Base-by-base conservation (phyloP, 495 filamentous ascomycete genomes). In the Aspergillus nanangensis region DNA sequence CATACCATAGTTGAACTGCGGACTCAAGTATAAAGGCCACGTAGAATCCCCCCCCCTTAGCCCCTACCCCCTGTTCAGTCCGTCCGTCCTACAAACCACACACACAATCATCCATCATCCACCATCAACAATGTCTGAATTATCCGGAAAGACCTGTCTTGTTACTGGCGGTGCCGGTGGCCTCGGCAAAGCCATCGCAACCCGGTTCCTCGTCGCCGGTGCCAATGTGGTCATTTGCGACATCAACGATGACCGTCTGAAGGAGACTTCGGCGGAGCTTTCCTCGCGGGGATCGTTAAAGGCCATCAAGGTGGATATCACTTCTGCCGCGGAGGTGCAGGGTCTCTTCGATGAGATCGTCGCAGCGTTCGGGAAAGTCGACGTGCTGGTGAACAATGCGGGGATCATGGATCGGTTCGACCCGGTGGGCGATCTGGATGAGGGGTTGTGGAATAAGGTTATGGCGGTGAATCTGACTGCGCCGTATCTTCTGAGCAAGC, bases 151-250 rank as follows among this genome's bases (percentile, higher is more conserved):
- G 65, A 79, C 75, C 18, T 72, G 83, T 51, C 75, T 90, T 40
- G 72, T 91, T 23, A 88, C 86, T 13, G 87, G 87, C 13, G 76
- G 80, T 10, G 83, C 80, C 45, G 75, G 81, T 20, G 74, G 75
- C n/a, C 66, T 79, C 2, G 76, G 75, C 7, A 63, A 73, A 34
- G 66, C 76, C 25, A 77, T 77, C 14, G 75, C 72, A 5, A 62
- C 56, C 17, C 70, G 71, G 0, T 55, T 77, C 35, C 61, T 62
- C 20, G 55, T 61, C 5, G 68, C 74, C 3, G 74, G 70, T 22
- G 70, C 72, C 5, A 71, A 61, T 22, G 56, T 78, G 39, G 68
- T 70, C 53, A 62, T 62, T 29, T 70, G 69, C 58, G 72, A 76
- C 44, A 53, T 76, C 44, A 67, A 76, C 60, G 41, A 56, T 8